Evolutionary conservation across 129 eudicot genomes (phyloP).

Genomic region (Oenanthe sinensis): DNA sequence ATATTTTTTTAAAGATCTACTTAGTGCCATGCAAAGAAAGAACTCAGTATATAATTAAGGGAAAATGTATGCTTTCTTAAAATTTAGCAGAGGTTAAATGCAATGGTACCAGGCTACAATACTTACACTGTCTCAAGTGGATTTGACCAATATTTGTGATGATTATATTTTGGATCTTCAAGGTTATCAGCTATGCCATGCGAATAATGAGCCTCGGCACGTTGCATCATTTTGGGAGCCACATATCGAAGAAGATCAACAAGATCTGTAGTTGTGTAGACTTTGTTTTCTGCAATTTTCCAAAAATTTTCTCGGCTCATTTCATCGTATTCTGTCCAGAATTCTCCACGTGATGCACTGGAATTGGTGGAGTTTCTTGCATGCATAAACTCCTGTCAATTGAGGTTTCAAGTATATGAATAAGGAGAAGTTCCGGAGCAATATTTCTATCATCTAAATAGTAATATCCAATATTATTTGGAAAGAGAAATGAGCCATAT

Average conservation of each 20-base stretch:
- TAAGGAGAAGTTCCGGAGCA: not conserved
- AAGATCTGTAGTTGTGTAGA: slow-evolving; percentile 53
- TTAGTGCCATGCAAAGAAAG: not conserved
- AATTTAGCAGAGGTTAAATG: not conserved
- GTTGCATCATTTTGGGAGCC: slow-evolving; percentile 80
- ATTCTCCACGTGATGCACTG: slow-evolving; percentile 41
- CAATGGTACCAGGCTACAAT: not conserved
- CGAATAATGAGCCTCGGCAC: slow-evolving; percentile 82
- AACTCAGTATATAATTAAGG: not conserved
- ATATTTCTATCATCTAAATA: not conserved
- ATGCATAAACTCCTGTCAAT: slow-evolving; percentile 37
- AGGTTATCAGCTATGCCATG: slow-evolving; percentile 78
- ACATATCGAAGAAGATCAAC: slow-evolving; percentile 59
- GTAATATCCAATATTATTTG: not conserved
- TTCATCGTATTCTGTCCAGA: slow-evolving; percentile 73
- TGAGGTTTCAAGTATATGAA: not conserved
- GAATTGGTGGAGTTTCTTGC: slow-evolving; percentile 18
- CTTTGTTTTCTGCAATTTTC: slow-evolving; percentile 50
- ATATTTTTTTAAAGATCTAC: not conserved
- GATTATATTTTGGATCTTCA: slow-evolving; percentile 69
- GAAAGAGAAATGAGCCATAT: not conserved
- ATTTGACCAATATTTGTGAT: slow-evolving; percentile 91
- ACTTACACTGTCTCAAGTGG: slow-evolving; percentile 90
- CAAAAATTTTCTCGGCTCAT: slow-evolving; percentile 45
- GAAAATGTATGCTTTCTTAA: not conserved